A percentile compares a stretch with the other conserved stretches of the same genome.
Conservation (phyloP, 306 rosid species). For the Pyrus pyrifolia region DNA sequence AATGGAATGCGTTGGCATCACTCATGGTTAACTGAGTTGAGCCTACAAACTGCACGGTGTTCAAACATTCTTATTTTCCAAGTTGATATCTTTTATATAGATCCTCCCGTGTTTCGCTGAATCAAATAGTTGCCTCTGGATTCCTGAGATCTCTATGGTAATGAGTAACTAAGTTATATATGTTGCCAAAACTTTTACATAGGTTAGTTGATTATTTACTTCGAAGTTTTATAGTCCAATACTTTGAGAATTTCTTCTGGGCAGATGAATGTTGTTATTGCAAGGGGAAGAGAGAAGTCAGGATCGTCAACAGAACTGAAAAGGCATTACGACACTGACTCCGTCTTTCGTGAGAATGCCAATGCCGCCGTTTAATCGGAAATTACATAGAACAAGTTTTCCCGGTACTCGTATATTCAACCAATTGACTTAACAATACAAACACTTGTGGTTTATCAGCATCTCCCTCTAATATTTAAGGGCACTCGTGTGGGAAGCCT, state of each 20-base stretch:
- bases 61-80: no score
- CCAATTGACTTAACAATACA: not conserved
- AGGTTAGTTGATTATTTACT: not conserved
- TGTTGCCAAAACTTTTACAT: not conserved
- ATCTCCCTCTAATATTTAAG: not conserved
- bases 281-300: conserved; percentile 1
- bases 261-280: not conserved
- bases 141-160: not conserved
- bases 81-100: no score
- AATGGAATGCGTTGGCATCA: no score
- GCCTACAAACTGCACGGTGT: no score
- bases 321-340: conserved; percentile 5
- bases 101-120: conserved; percentile 4
- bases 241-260: not conserved
- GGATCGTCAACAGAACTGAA: not conserved
- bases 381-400: conserved; percentile 19
- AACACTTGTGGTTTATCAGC: not conserved
- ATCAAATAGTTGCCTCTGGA: conserved; percentile 19
- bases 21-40: no score
- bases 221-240: conserved; percentile 8
- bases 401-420: not conserved
- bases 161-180: not conserved
- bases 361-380: not conserved
- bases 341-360: not conserved
- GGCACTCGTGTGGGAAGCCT: not conserved